Conservation (phyloP, 2,329 filamentous ascomycete species). For the Eutypella sp. region DNA sequence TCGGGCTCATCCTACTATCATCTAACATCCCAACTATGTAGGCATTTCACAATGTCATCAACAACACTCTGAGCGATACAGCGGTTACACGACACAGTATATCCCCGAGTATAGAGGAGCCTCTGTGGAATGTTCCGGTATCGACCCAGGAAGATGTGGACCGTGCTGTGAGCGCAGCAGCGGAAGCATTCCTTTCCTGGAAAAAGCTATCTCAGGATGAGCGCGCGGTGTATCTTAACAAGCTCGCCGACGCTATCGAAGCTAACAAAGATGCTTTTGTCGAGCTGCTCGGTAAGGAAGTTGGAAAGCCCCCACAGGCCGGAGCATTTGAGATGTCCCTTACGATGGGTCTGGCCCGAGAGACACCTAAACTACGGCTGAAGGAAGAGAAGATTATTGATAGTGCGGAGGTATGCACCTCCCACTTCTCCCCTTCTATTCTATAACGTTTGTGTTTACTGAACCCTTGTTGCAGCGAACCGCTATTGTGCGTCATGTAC, state of each 20-base stretch:
- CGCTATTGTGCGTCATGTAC: slow-evolving; percentile 30
- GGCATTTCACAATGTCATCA: slow-evolving; percentile 44
- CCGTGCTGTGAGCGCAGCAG: slow-evolving; percentile 40
- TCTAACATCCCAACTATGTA: not conserved
- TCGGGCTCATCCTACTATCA: not conserved
- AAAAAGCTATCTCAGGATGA: slow-evolving; percentile 8
- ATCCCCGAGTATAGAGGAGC: slow-evolving; percentile 43
- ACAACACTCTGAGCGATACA: slow-evolving; percentile 41
- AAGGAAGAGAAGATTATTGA: slow-evolving; percentile 11
- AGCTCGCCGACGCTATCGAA: slow-evolving; percentile 5
- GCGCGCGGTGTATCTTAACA: slow-evolving; percentile 1
- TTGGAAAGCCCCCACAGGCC: slow-evolving; percentile 10
- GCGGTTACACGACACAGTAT: slow-evolving; percentile 38
- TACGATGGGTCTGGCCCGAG: slow-evolving; percentile 5
- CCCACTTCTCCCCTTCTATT: not conserved
- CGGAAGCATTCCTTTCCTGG: slow-evolving; percentile 43
- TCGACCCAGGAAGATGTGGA: slow-evolving; percentile 42
- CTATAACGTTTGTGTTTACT: too few relatives aligned
- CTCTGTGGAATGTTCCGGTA: slow-evolving; percentile 44
- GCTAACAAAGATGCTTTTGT: slow-evolving; percentile 9
- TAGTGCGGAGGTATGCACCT: slow-evolving; percentile 6
- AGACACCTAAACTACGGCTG: slow-evolving; percentile 7
- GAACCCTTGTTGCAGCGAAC: too few relatives aligned
- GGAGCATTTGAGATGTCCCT: slow-evolving; percentile 9
- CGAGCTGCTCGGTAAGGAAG: slow-evolving; percentile 9